phyloP scores from a whole-genome alignment of 495 filamentous ascomycete genomes.

The Gamarada debralockiae region DNA sequence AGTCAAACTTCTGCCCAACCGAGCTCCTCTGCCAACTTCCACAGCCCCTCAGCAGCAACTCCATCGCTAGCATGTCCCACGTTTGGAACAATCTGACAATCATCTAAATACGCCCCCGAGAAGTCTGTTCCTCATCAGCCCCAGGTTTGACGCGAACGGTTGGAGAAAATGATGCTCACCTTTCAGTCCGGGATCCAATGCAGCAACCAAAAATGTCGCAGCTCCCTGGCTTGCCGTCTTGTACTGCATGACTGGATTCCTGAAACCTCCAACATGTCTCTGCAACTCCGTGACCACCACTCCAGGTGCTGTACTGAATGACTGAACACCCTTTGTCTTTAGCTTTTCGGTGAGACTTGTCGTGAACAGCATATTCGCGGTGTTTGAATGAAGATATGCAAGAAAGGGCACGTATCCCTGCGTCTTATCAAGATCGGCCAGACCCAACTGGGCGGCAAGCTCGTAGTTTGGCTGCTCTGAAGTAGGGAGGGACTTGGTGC shows the following conservation, averaged over 20 bases:
- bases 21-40: slow-evolving; percentile 44
- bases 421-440: neutral
- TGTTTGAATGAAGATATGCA: slow-evolving; percentile 47
- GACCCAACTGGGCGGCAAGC: neutral
- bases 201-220: slow-evolving; percentile 36
- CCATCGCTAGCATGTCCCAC: slow-evolving; percentile 16
- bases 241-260: neutral
- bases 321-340: slow-evolving; percentile 26
- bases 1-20: slow-evolving; percentile 35
- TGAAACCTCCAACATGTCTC: neutral
- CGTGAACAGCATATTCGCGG: slow-evolving; percentile 50
- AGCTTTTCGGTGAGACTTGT: slow-evolving; percentile 41
- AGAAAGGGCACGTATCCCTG: slow-evolving; percentile 38
- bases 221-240: slow-evolving; percentile 37
- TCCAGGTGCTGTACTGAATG: slow-evolving; percentile 43
- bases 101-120: slow-evolving; percentile 5
- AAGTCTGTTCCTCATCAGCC: neutral
- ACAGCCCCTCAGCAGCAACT: slow-evolving; percentile 45
- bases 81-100: slow-evolving; percentile 5
- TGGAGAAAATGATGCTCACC: neutral
- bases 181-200: slow-evolving; percentile 30
- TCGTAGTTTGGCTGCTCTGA: neutral
- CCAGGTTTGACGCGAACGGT: neutral
- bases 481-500: neutral
- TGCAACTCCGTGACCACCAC: slow-evolving; percentile 12